A percentile compares a stretch with the other conserved stretches of the same genome.
phyloP scores from a whole-genome alignment of 768 basidiomycete genomes.

The Gloeopeniophorella convolvens region DNA sequence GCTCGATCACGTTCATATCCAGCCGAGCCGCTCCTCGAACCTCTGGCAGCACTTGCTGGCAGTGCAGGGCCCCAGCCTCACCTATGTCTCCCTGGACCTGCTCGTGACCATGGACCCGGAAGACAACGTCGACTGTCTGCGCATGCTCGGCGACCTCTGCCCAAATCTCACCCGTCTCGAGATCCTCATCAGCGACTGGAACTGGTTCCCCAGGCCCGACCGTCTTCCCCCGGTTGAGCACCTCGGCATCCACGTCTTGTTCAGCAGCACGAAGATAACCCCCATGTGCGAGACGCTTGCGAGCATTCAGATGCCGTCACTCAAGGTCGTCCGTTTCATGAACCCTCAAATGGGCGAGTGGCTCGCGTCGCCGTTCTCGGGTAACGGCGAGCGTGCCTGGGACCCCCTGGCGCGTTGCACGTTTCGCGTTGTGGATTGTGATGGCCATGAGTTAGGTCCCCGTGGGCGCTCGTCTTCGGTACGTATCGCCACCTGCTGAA shows the following conservation, averaged over 20 bases:
- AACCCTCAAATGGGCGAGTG: neutral
- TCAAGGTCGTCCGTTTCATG: constrained; percentile 4
- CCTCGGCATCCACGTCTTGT: neutral
- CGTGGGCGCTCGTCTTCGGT: neutral
- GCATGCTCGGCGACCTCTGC: neutral
- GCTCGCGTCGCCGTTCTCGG: neutral
- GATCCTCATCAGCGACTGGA: constrained; percentile 3
- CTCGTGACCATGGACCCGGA: neutral
- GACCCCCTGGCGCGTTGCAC: neutral
- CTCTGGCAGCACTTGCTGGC: constrained; percentile 9
- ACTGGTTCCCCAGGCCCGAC: neutral
- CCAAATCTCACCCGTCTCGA: constrained; percentile 9
- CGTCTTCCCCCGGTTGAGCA: neutral
- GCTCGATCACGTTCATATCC: constrained; percentile 10
- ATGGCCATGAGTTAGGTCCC: constrained; percentile 7
- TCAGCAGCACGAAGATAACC: neutral
- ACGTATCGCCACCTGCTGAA: neutral
- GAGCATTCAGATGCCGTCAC: neutral
- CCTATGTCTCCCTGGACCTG: constrained; percentile 12
- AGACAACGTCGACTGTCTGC: neutral
- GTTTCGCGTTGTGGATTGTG: constrained; percentile 4
- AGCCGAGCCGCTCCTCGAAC: neutral
- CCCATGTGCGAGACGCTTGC: constrained; percentile 6
- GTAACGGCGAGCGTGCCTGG: constrained; percentile 11
- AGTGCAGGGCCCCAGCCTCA: neutral